Evolutionary conservation across 2,329 filamentous ascomycete genomes (phyloP), one percentile per base, ranked within the genome.

Genomic region (Aspergillus awamori): DNA sequence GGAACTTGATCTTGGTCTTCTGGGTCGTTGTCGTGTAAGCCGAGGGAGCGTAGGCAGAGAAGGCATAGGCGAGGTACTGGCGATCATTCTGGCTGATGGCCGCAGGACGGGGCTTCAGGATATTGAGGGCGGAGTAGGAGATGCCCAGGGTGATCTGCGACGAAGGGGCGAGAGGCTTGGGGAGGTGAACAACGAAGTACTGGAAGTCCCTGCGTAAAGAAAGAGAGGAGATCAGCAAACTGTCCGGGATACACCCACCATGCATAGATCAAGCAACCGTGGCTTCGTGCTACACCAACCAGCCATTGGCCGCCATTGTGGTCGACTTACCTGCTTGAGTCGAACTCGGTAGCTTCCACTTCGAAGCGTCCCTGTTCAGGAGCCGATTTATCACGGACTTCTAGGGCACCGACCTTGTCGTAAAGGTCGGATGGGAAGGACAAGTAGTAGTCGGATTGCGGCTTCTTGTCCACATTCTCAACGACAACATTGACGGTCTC

Each of bases 1-100:
- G 86, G 69, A 96, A 88, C 82, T 97, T 97, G 79, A 99, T 80
- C 79, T 98, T 97, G 41, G 95, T 98, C 86, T 97, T 97, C 77
- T 99, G 95, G 81, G 97, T 97, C 71, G 86, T 77, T 13, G 93
- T 97, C 17, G 84, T 80, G 81, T 99, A 99, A 63, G 90, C 89
- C 8, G 92, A 96, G 15, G 89, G 89, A 51, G 84, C 86, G 79
- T 96, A 97, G 67, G 91, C 90, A 63, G 91, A 94, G 82, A 97
- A 96, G 59, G 87, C 83, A 82, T 96, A 93, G 59, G 86, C 83
- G 57, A 99, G 87, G 80, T 89, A 97, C 79, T 99, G 95, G 76
- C 89, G 87, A 55, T 93, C 92, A 49, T 87, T 84, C 77, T 99
- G 95, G n/a, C 84, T 82, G 73, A 99, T 94, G 57, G 87, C 80